phyloP scores from a whole-genome alignment of 176 grass and related monocot species.

The Calamus simplicifolius region DNA sequence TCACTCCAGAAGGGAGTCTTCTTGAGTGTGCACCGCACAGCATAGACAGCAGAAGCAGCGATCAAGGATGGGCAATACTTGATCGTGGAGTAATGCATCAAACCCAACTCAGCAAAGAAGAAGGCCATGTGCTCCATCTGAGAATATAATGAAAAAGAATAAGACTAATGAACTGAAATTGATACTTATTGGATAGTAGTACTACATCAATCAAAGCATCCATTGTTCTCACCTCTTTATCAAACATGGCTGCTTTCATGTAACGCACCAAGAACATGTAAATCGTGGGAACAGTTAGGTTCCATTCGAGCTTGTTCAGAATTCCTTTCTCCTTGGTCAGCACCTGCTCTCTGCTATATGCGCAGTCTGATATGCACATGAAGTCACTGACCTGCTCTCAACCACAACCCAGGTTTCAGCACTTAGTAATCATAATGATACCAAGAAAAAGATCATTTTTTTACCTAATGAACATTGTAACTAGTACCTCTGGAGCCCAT shows the following conservation, averaged over 20 bases:
- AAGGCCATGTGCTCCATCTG: conserved; percentile 75
- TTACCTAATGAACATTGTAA: not conserved
- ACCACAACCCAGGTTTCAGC: not conserved
- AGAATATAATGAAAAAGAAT: not conserved
- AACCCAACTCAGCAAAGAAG: conserved; percentile 57
- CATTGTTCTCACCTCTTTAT: conserved; percentile 29
- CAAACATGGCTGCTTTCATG: conserved; percentile 39
- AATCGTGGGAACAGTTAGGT: conserved; percentile 58
- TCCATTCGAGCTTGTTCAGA: conserved; percentile 42
- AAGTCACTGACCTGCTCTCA: conserved; percentile 13
- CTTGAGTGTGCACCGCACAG: conserved; percentile 34
- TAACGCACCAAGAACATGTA: conserved; percentile 63
- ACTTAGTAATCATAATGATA: not conserved
- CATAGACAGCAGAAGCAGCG: not conserved
- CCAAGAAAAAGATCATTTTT: not conserved
- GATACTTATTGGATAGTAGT: not conserved
- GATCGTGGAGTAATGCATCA: conserved; percentile 52
- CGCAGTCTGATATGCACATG: not conserved
- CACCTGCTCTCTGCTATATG: conserved; percentile 13
- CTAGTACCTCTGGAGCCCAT: conserved; percentile 9
- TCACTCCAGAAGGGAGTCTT: conserved; percentile 30
- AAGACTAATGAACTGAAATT: conserved; percentile 4
- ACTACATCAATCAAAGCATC: not conserved
- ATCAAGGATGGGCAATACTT: conserved; percentile 34
- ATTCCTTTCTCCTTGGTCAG: conserved; percentile 7